Evolutionary conservation across 2,329 filamentous ascomycete genomes (phyloP).

Genomic region (Rhynchosporium secalis): DNA sequence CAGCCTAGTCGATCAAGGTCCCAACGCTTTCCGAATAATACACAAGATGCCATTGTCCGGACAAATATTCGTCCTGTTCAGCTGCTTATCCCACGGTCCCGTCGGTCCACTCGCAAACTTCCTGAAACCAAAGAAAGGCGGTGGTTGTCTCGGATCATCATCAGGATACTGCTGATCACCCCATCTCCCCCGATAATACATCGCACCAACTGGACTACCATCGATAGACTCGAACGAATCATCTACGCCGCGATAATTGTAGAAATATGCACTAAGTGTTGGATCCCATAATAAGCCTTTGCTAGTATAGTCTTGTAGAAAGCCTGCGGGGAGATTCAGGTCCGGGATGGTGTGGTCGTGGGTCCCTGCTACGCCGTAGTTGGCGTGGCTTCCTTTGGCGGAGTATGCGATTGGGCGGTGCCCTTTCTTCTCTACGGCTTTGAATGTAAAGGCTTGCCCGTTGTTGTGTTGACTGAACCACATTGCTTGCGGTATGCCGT

Average conservation of each 20-base stretch:
- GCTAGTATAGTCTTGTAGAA: conserved; percentile 56
- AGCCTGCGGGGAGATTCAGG: conserved; percentile 54
- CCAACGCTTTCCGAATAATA: conserved; percentile 34
- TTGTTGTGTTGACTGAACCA: conserved; percentile 65
- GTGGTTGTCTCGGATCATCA: conserved; percentile 43
- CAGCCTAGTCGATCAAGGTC: conserved; percentile 23
- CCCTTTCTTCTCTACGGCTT: conserved; percentile 53
- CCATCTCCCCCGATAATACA: conserved; percentile 60
- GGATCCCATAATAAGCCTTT: conserved; percentile 62
- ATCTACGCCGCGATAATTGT: conserved; percentile 48
- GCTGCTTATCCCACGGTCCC: conserved; percentile 59
- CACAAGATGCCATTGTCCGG: conserved; percentile 44
- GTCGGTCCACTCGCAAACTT: conserved; percentile 60
- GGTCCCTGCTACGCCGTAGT: conserved; percentile 58
- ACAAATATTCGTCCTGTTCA: conserved; percentile 58
- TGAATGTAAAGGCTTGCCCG: conserved; percentile 63
- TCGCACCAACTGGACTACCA: conserved; percentile 51
- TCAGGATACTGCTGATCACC: conserved; percentile 60
- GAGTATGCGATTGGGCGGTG: conserved; percentile 57
- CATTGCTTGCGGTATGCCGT: conserved; percentile 54
- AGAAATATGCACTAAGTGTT: conserved; percentile 53
- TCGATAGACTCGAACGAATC: conserved; percentile 31
- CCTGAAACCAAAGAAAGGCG: conserved; percentile 46
- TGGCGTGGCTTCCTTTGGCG: conserved; percentile 62
- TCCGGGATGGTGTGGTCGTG: conserved; percentile 66